These are phyloP conservation scores for Pistacia integerrima DNA, from an alignment of 345 rosid species.

Conservation along the genomic window DNA sequence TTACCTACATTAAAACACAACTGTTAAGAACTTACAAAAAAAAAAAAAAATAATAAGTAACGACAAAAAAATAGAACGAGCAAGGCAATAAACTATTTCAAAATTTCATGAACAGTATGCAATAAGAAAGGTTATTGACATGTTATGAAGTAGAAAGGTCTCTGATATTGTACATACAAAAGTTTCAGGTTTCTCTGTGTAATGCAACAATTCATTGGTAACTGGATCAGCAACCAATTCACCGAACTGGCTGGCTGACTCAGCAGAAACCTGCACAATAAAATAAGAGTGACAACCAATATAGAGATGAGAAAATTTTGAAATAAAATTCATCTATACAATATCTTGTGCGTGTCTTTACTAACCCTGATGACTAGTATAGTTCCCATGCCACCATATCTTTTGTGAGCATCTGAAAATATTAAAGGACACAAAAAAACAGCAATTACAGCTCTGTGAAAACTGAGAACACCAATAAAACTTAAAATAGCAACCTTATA, in stretches of 20 bases:
- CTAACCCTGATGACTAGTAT: constrained; percentile 84
- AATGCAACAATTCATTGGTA: constrained; percentile 90
- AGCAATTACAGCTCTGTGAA: background rate
- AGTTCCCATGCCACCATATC: constrained; percentile 85
- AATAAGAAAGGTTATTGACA: background rate
- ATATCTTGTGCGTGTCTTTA: constrained; percentile 17
- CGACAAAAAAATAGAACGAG: background rate
- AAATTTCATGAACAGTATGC: constrained; percentile 6
- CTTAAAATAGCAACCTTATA: background rate
- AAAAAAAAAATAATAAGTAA: background rate
- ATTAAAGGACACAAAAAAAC: constrained; percentile 7
- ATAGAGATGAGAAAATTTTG: background rate
- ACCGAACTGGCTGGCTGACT: constrained; percentile 89
- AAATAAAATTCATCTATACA: background rate
- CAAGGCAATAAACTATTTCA: constrained; percentile 5
- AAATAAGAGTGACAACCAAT: background rate
- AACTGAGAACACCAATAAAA: background rate
- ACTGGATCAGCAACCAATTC: constrained; percentile 90
- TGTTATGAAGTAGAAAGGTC: constrained; percentile 1
- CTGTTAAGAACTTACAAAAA: constrained; percentile 4
- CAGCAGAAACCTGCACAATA: constrained; percentile 62
- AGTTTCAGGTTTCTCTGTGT: constrained; percentile 95
- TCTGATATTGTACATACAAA: constrained; percentile 59
- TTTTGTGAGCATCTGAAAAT: constrained; percentile 73
- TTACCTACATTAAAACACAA: constrained; percentile 58